These are phyloP conservation scores for Pseudogymnoascus verrucosus DNA, from an alignment of 2,329 filamentous ascomycete genomes.

Conservation along the genomic window DNA sequence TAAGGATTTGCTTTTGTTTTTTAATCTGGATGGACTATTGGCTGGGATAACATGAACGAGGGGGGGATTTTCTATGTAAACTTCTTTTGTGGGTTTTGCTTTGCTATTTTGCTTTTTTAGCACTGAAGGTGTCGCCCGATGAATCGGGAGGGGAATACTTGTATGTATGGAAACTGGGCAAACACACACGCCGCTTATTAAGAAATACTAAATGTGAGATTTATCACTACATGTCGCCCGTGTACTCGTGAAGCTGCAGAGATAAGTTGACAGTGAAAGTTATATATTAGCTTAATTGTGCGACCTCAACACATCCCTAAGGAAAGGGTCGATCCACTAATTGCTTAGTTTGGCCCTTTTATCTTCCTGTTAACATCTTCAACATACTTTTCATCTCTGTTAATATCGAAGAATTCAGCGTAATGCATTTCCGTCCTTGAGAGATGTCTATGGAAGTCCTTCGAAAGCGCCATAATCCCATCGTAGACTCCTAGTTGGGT, in stretches of 20 bases:
- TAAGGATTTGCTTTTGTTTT: neutral
- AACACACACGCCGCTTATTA: neutral
- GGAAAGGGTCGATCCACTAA: no score
- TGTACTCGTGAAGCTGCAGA: neutral
- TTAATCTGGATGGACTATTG: constrained; percentile 4
- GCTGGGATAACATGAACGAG: neutral
- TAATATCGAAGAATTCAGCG: neutral
- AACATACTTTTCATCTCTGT: neutral
- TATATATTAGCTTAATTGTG: no score
- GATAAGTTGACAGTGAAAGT: no score
- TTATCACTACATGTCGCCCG: neutral
- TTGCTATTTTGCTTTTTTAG: neutral
- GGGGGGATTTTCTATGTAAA: neutral
- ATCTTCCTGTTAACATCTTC: neutral
- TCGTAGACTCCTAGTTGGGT: neutral
- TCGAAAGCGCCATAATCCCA: neutral
- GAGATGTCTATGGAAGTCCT: neutral
- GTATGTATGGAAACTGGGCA: constrained; percentile 1
- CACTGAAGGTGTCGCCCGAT: neutral
- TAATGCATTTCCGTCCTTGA: neutral
- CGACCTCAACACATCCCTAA: no score
- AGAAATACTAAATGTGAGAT: neutral
- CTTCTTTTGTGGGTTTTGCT: neutral
- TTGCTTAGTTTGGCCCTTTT: no score
- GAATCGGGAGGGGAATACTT: neutral